Evolutionary conservation across 2,329 filamentous ascomycete species (phyloP).

Genomic region (Fusarium liriodendri): DNA sequence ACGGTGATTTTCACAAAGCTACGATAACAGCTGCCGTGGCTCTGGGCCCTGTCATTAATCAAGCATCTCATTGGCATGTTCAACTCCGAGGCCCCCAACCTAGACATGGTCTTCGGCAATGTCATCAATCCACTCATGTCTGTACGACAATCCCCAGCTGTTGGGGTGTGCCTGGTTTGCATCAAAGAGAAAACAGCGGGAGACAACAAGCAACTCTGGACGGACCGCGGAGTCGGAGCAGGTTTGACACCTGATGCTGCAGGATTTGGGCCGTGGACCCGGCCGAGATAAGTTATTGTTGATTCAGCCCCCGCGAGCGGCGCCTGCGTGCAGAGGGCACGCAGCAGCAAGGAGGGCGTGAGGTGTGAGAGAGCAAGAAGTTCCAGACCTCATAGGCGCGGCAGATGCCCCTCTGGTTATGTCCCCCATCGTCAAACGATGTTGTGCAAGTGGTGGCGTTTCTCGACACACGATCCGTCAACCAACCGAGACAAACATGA

Average conservation of each 20-base stretch:
- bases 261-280: constrained; percentile 18
- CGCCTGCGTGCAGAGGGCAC: constrained; percentile 14
- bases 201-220: constrained; percentile 18
- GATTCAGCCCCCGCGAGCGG: constrained; percentile 27
- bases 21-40: neutral
- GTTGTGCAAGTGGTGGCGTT: neutral
- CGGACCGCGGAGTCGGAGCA: constrained; percentile 27
- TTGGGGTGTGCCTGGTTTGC: neutral
- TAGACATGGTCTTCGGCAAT: constrained; percentile 1
- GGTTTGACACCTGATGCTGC: constrained; percentile 15
- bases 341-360: constrained; percentile 23
- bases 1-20: neutral
- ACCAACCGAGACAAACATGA: constrained; percentile 1
- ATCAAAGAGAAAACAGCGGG: constrained; percentile 27
- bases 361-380: neutral
- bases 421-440: neutral
- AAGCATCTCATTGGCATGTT: neutral
- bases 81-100: neutral
- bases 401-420: neutral
- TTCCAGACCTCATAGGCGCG: constrained; percentile 4
- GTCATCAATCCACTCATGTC: neutral
- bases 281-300: constrained; percentile 31
- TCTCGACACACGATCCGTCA: constrained; percentile 1
- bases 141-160: neutral
- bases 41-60: neutral